These are phyloP conservation scores for Panicum virgatum DNA, from an alignment of 202 grass and related monocot species.

Conservation along the genomic window DNA sequence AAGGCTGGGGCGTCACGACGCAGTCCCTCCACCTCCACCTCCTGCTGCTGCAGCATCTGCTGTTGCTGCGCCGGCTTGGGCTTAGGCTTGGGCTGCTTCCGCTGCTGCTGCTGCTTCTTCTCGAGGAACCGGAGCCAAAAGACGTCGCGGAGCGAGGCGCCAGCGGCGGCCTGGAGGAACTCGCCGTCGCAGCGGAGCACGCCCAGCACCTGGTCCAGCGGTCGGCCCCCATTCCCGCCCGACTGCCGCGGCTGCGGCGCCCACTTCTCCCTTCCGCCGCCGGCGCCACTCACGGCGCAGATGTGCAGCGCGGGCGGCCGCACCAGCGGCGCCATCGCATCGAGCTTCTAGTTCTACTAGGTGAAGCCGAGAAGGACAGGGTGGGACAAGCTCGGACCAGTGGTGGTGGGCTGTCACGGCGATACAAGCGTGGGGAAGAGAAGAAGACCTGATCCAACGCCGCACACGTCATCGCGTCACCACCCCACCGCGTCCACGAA, in stretches of 20 bases:
- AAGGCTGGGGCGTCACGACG: neutral
- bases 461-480: conserved; percentile 23
- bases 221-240: conserved; percentile 3
- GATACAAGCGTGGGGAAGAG: neutral
- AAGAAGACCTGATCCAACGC: neutral
- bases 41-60: neutral
- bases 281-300: conserved; percentile 44
- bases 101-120: conserved; percentile 44
- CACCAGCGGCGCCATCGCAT: conserved; percentile 52
- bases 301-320: conserved; percentile 43
- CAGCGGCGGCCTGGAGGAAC: conserved; percentile 56
- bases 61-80: conserved; percentile 9
- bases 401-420: neutral
- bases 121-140: conserved; percentile 90
- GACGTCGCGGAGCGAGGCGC: conserved; percentile 40
- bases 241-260: conserved; percentile 28
- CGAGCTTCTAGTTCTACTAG: conserved; percentile 26
- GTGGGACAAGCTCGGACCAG: neutral
- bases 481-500: neutral
- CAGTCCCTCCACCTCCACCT: neutral
- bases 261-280: conserved; percentile 37
- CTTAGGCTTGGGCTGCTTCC: conserved; percentile 1
- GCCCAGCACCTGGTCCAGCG: conserved; percentile 56
- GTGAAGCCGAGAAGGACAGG: conserved; percentile 9
- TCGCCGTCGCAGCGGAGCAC: conserved; percentile 64